Evolutionary conservation across 2,329 filamentous ascomycete species (phyloP), one percentile per base, ranked within the genome.

Genomic region (Aspergillus sp.): DNA sequence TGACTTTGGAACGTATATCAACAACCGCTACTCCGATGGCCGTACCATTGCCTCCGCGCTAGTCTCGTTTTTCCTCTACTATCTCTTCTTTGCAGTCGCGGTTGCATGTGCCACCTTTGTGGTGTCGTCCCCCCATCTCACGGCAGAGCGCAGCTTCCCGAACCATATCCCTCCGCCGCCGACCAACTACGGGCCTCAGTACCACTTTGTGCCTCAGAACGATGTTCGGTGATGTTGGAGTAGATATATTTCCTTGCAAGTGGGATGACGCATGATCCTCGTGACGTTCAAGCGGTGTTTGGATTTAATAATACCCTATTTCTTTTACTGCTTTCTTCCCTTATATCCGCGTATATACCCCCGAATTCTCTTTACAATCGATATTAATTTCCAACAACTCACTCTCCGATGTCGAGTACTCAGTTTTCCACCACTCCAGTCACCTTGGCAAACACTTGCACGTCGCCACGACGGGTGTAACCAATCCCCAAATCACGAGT

Each of bases 401-500:
- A 25, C 23, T n/a, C n/a, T n/a, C n/a, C n/a, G 9, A 25, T 6
- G 5, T 9, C 23, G 5, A 25, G 9, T 29, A 7, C 34, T 38
- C 32, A 38, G 16, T 38, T 17, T 17, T 38, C 14, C 14, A 49
- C 20, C 31, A 52, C 25, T 4, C 32, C 40, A 4, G 45, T 45
- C 36, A 53, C 40, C 16, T 17, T 53, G 0, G 50, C 50, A n/a
- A 25, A 29, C 10, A 53, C 45, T 40, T 47, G 32, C n/a, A 34
- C n/a, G 9, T 36, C 45, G 7, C 17, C 10, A 10, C 20, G 29
- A 10, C 32, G 19, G 6, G 45, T 21, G 20, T 40, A 45, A n/a
- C 49, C 49, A n/a, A 49, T 43, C 2, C 23, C 32, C 13, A 54
- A n/a, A 32, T 68, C 63, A 34, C 61, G 53, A 9, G 57, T 60